These are phyloP conservation scores for Nepenthes mirabilis DNA, from an alignment of 148 eudicot species.

Conservation along the genomic window DNA sequence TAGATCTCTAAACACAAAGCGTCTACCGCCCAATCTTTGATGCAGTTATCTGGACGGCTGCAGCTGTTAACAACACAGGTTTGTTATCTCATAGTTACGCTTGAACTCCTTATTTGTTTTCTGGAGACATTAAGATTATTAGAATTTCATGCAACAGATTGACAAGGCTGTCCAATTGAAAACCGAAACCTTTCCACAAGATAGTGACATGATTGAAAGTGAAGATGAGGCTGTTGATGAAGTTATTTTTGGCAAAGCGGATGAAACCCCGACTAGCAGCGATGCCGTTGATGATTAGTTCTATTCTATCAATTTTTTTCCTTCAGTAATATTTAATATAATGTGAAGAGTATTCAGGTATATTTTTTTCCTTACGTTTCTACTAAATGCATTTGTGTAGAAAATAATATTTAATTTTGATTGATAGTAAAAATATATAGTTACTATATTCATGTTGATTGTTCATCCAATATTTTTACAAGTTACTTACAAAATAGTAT, in stretches of 20 bases:
- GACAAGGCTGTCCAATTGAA: conserved; percentile 46
- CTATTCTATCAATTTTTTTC: too few relatives aligned
- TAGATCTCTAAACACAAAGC: conserved; percentile 54
- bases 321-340: too few relatives aligned
- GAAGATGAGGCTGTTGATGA: conserved; percentile 75
- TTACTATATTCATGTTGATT: too few relatives aligned
- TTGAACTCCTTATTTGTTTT: background rate
- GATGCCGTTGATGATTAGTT: conserved; percentile 12
- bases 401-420: too few relatives aligned
- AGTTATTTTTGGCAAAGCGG: conserved; percentile 51
- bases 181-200: conserved; percentile 19
- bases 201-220: conserved; percentile 34
- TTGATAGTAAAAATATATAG: too few relatives aligned
- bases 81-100: conserved; percentile 4
- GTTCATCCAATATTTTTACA: too few relatives aligned
- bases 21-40: conserved; percentile 30
- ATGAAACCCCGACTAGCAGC: conserved; percentile 35
- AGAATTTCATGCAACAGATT: conserved; percentile 32
- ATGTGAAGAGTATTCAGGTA: too few relatives aligned
- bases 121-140: background rate
- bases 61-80: conserved; percentile 92
- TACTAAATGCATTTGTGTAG: too few relatives aligned
- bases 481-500: too few relatives aligned
- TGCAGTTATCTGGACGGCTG: conserved; percentile 80
- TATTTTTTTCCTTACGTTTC: too few relatives aligned